These are phyloP conservation scores for Phaeosphaeria sp. DNA, from an alignment of 2,329 filamentous ascomycete genomes.

Conservation along the genomic window DNA sequence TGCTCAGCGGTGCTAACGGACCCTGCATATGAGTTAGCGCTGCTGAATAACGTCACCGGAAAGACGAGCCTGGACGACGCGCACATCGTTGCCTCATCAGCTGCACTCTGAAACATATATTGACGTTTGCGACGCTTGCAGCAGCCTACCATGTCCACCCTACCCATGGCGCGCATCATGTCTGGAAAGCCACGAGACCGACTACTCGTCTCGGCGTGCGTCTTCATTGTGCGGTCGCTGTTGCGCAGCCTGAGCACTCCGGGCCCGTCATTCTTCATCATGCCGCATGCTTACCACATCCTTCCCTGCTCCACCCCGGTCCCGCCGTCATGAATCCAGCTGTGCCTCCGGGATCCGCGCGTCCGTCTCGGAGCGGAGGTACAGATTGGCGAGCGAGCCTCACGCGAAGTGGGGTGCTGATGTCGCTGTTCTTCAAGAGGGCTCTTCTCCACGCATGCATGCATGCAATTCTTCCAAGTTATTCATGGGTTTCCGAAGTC, in stretches of 20 bases:
- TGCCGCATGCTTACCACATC: constrained; percentile 1
- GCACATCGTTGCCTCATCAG: constrained; percentile 15
- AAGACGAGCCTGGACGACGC: too few relatives aligned
- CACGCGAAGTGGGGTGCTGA: not conserved
- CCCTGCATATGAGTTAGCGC: constrained; percentile 21
- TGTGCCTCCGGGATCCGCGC: not conserved
- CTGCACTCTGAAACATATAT: constrained; percentile 23
- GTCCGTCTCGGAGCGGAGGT: not conserved
- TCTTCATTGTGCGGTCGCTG: constrained; percentile 8
- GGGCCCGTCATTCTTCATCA: constrained; percentile 6
- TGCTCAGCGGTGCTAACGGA: constrained; percentile 12
- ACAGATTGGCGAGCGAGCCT: not conserved
- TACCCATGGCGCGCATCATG: constrained; percentile 21
- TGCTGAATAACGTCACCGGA: constrained; percentile 28
- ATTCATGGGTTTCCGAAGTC: not conserved
- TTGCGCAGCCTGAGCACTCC: not conserved
- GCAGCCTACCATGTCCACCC: constrained; percentile 7
- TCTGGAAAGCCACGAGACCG: constrained; percentile 17
- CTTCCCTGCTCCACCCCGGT: not conserved
- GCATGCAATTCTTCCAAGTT: not conserved
- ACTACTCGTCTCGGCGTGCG: constrained; percentile 21
- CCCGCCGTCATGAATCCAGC: not conserved
- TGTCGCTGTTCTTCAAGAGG: not conserved
- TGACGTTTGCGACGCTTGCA: constrained; percentile 27
- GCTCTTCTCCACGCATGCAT: not conserved